These are phyloP conservation scores for Euphorbia neoarborescens DNA, from an alignment of 441 rosid genomes.

Conservation along the genomic window DNA sequence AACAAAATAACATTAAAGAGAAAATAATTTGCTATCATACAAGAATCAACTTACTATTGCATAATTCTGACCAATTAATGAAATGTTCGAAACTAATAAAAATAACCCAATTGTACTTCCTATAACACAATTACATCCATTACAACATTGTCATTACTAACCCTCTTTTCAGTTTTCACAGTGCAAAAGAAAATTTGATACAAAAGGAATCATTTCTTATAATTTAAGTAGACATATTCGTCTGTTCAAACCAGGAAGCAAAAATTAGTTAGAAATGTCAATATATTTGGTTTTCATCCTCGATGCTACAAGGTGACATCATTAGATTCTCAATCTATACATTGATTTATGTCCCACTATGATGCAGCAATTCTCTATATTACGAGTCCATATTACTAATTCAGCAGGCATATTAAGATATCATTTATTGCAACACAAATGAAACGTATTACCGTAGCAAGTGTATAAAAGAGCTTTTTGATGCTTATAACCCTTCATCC, in stretches of 20 bases:
- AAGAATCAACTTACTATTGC: too few relatives aligned
- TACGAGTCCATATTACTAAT: neutral
- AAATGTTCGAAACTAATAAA: neutral
- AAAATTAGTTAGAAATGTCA: too few relatives aligned
- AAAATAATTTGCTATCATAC: too few relatives aligned
- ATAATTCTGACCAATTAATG: neutral
- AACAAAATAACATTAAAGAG: too few relatives aligned
- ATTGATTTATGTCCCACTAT: too few relatives aligned
- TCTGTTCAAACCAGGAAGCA: neutral
- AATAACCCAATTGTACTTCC: neutral
- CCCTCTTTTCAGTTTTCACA: neutral
- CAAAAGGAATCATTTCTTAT: neutral
- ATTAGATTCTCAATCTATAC: too few relatives aligned
- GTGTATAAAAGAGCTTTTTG: neutral
- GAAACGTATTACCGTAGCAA: neutral
- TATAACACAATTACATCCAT: neutral
- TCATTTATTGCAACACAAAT: neutral
- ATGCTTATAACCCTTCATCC: conserved; percentile 10
- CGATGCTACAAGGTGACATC: too few relatives aligned
- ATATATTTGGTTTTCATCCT: too few relatives aligned
- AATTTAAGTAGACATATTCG: neutral
- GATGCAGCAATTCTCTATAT: neutral
- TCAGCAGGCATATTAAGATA: neutral
- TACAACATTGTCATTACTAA: neutral
- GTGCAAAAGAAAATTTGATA: neutral